A percentile compares a stretch with the other conserved stretches of the same genome.
Evolutionary conservation across 2,329 filamentous ascomycete species (phyloP).

Genomic region (Purpureocillium lavendulum): DNA sequence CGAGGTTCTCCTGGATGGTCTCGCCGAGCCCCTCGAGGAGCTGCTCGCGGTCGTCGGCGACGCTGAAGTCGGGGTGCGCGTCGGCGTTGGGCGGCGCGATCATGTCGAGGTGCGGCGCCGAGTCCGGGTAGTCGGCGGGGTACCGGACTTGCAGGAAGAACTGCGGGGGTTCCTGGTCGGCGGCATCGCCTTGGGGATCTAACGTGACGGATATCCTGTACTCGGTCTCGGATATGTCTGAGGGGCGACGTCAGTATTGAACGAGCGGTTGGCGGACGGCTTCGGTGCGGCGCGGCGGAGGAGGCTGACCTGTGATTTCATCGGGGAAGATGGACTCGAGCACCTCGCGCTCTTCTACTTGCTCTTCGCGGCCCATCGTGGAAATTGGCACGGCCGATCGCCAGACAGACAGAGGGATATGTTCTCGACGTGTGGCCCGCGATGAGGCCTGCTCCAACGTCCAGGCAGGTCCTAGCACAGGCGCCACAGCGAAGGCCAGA

Average conservation of each 20-base stretch:
- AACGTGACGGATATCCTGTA: constrained; percentile 82
- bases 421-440: too few species aligned
- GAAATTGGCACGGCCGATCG: background rate
- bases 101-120: constrained; percentile 74
- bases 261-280: too few species aligned
- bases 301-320: constrained; percentile 71
- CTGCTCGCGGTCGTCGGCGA: constrained; percentile 68
- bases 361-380: constrained; percentile 70
- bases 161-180: constrained; percentile 50
- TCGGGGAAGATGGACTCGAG: constrained; percentile 98
- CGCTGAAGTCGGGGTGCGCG: constrained; percentile 64
- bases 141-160: constrained; percentile 82
- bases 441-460: background rate
- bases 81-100: constrained; percentile 61
- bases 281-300: too few species aligned
- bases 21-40: constrained; percentile 65
- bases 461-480: too few species aligned
- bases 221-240: constrained; percentile 87
- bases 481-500: too few species aligned
- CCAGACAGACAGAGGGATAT: background rate
- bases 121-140: constrained; percentile 84
- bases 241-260: background rate
- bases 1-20: constrained; percentile 83
- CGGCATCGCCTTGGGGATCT: constrained; percentile 58
- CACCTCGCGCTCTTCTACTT: constrained; percentile 92